A percentile compares a stretch with the other conserved stretches of the same genome.
phyloP scores from a whole-genome alignment of 2,329 filamentous ascomycete genomes.

The Fonsecaea erecta region DNA sequence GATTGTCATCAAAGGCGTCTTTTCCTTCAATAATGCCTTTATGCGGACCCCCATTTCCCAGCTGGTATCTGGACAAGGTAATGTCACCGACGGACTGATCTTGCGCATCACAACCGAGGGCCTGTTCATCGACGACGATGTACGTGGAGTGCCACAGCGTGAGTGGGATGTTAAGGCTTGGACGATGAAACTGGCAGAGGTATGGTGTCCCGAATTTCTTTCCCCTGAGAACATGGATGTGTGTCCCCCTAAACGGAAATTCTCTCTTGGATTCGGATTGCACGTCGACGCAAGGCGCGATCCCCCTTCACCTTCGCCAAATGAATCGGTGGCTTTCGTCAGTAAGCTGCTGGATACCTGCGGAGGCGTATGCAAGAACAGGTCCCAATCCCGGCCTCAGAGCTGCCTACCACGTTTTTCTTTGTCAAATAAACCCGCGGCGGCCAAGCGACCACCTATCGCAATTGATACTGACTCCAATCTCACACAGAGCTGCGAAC shows the following conservation, averaged over 20 bases:
- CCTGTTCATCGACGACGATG: constrained; percentile 95
- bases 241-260: constrained; percentile 12
- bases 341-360: constrained; percentile 68
- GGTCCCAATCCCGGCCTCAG: constrained; percentile 54
- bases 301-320: constrained; percentile 18
- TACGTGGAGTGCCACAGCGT: constrained; percentile 85
- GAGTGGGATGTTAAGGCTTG: constrained; percentile 99
- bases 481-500: constrained; percentile 45
- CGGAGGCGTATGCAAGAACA: constrained; percentile 9
- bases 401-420: constrained; percentile 51
- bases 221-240: constrained; percentile 36
- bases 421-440: background rate
- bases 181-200: constrained; percentile 91
- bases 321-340: constrained; percentile 41
- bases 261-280: constrained; percentile 22
- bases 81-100: constrained; percentile 89
- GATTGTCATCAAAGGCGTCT: constrained; percentile 92
- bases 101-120: constrained; percentile 92
- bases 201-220: constrained; percentile 71
- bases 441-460: constrained; percentile 19
- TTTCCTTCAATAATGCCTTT: constrained; percentile 87
- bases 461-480: constrained; percentile 15
- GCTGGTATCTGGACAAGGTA: constrained; percentile 79
- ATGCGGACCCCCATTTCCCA: constrained; percentile 89
- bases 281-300: constrained; percentile 19